Evolutionary conservation across 805 yeast genomes (phyloP).

Genomic region (Suhomyces xylopsoci): DNA sequence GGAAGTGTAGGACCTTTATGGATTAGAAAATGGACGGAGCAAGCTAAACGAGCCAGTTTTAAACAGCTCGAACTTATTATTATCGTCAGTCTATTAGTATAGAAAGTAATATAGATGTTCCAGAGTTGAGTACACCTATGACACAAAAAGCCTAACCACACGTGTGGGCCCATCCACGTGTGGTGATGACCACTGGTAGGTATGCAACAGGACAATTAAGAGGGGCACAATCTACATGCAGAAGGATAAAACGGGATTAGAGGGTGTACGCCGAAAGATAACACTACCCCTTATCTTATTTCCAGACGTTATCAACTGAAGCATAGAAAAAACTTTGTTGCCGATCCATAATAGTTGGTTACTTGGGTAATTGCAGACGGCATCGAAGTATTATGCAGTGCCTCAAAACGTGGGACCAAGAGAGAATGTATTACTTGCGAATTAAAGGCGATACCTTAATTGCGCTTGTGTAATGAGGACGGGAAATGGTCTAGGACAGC

Average conservation of each 20-base stretch:
- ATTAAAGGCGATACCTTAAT: not conserved
- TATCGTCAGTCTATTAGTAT: not conserved
- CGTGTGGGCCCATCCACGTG: not conserved
- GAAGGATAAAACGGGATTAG: not conserved
- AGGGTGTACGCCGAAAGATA: not conserved
- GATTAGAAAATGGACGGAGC: not conserved
- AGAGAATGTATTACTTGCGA: not conserved
- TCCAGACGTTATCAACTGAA: not conserved
- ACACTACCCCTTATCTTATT: not conserved
- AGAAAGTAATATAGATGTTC: not conserved
- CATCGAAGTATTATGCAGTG: not conserved
- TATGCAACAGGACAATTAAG: not conserved
- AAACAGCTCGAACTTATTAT: not conserved
- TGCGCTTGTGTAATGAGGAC: not conserved
- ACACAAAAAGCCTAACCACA: not conserved
- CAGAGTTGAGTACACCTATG: not conserved
- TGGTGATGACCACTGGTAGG: not conserved
- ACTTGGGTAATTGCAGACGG: not conserved
- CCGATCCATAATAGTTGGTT: not conserved
- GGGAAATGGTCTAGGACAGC: not conserved
- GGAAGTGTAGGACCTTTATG: not conserved
- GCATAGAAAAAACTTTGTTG: not conserved
- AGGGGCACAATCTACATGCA: not conserved
- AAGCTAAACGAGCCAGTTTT: not conserved
- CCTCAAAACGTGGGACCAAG: not conserved